Evolutionary conservation across 139 green algal species (phyloP).

Genomic region (Tetraselmis striata): DNA sequence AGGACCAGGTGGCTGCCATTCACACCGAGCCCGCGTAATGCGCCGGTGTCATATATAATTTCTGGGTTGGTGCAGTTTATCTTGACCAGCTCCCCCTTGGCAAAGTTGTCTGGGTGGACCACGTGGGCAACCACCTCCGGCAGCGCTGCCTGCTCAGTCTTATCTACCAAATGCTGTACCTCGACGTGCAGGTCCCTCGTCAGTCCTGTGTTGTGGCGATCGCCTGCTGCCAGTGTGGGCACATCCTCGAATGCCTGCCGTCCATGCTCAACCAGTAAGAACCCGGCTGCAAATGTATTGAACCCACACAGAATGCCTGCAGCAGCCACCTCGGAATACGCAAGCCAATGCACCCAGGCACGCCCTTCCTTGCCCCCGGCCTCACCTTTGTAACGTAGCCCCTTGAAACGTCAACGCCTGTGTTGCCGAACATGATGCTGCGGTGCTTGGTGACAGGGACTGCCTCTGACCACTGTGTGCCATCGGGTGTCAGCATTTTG

Average conservation of each 20-base stretch:
- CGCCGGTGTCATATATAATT: constrained; percentile 1
- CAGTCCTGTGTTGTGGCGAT: background rate
- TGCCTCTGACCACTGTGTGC: constrained; percentile 4
- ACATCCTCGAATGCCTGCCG: constrained; percentile 27
- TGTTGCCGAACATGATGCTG: constrained; percentile 24
- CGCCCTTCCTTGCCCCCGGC: no score
- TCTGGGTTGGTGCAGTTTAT: background rate
- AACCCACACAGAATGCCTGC: no score
- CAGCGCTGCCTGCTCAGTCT: background rate
- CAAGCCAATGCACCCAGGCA: no score
- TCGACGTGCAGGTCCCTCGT: background rate
- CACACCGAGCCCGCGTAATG: constrained; percentile 12
- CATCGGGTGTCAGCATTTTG: constrained; percentile 8
- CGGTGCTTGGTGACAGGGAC: background rate
- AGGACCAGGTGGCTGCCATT: background rate
- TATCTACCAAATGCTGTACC: background rate
- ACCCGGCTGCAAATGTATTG: no score
- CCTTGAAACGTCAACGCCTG: constrained; percentile 17
- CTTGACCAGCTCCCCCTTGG: background rate
- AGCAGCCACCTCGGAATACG: no score
- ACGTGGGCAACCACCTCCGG: background rate
- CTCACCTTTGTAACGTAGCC: constrained; percentile 25
- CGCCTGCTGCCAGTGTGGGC: background rate
- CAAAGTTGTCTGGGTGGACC: background rate
- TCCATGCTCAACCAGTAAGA: no score